Evolutionary conservation across 495 filamentous ascomycete species (phyloP).

Genomic region (Amniculicola lignicola): DNA sequence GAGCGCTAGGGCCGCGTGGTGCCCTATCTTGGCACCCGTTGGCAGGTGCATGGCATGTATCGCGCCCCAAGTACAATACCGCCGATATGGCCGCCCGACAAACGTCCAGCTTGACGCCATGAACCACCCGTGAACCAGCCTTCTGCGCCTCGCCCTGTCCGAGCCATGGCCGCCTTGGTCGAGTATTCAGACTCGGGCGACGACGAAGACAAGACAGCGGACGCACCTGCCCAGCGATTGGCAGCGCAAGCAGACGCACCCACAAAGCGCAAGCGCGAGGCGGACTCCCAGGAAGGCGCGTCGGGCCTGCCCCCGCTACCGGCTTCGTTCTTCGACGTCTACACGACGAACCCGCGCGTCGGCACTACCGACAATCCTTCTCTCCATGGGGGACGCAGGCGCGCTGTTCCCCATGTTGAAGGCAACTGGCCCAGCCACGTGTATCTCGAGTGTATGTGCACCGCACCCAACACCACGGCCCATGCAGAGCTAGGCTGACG

Average conservation of each 20-base stretch:
- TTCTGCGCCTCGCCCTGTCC: background rate
- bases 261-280: slow-evolving; percentile 42
- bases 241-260: slow-evolving; percentile 2
- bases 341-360: slow-evolving; percentile 71
- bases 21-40: background rate
- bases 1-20: slow-evolving; percentile 2
- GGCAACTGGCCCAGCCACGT: slow-evolving; percentile 92
- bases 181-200: slow-evolving; percentile 52
- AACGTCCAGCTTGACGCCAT: too few relatives aligned
- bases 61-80: too few relatives aligned
- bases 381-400: slow-evolving; percentile 79
- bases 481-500: slow-evolving; percentile 41
- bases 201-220: slow-evolving; percentile 44
- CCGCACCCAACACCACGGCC: background rate
- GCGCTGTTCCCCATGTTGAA: slow-evolving; percentile 76
- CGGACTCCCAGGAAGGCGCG: slow-evolving; percentile 17
- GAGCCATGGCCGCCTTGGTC: slow-evolving; percentile 1
- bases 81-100: too few relatives aligned
- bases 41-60: too few relatives aligned
- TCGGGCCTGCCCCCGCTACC: slow-evolving; percentile 76
- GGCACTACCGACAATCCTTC: slow-evolving; percentile 76
- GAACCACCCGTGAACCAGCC: too few relatives aligned
- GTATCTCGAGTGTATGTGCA: slow-evolving; percentile 81
- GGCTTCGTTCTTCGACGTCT: slow-evolving; percentile 79
- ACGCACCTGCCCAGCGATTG: background rate